A percentile compares a stretch with the other conserved stretches of the same genome.
Evolutionary conservation across 495 filamentous ascomycete genomes (phyloP).

Genomic region (Cairneyella variabilis): DNA sequence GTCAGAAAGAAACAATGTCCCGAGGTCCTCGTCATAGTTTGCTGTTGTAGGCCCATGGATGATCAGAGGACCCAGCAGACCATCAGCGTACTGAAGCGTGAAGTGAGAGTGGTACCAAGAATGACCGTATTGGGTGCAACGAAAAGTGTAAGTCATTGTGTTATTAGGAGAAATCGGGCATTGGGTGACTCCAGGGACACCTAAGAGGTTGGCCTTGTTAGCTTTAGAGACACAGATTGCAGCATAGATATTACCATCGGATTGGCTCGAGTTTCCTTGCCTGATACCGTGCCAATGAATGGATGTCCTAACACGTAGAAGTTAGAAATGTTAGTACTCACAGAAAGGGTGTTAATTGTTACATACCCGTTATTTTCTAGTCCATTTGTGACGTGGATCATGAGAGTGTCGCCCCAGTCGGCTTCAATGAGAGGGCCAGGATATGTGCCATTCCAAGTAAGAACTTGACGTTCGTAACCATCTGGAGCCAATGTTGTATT

Average conservation of each 20-base stretch:
- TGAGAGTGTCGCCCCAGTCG: constrained; percentile 28
- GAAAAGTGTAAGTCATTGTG: constrained; percentile 43
- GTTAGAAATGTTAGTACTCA: too few species aligned
- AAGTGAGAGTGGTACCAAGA: constrained; percentile 56
- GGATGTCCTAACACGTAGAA: too few species aligned
- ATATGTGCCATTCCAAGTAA: constrained; percentile 23
- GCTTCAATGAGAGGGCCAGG: constrained; percentile 29
- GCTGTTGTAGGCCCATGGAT: constrained; percentile 30
- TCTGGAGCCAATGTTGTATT: constrained; percentile 26
- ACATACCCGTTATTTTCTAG: neutral
- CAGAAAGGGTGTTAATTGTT: too few species aligned
- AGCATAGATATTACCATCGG: too few species aligned
- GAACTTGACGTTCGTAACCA: constrained; percentile 19
- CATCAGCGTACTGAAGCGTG: constrained; percentile 44
- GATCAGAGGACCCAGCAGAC: constrained; percentile 49
- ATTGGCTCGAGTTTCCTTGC: neutral
- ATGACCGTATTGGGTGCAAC: constrained; percentile 44
- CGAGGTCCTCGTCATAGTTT: neutral
- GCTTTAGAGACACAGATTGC: too few species aligned
- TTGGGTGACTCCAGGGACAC: constrained; percentile 47
- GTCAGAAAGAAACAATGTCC: neutral
- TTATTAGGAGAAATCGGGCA: constrained; percentile 39
- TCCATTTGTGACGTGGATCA: neutral
- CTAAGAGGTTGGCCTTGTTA: too few species aligned
- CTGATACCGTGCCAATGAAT: neutral